Conservation (phyloP, 208 protist species). For the Leishmania turanica region DNA sequence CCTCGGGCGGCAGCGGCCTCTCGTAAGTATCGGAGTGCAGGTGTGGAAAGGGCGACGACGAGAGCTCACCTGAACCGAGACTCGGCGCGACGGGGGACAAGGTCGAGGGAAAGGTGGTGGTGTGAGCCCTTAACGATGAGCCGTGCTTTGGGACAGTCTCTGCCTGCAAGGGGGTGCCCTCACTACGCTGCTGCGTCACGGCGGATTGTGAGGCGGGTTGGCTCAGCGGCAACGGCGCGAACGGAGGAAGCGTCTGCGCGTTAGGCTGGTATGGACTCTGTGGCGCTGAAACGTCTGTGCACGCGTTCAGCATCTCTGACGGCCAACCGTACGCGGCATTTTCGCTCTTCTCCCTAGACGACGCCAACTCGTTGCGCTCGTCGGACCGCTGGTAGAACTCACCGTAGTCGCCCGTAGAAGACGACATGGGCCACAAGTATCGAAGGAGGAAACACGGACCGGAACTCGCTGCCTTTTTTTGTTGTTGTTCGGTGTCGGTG, state of each 20-base stretch:
- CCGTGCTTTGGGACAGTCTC: slow-evolving; percentile 7
- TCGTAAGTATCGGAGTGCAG: slow-evolving; percentile 37
- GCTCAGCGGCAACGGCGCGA: neutral
- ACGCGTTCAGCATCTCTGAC: neutral
- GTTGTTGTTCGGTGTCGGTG: neutral
- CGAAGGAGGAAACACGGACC: neutral
- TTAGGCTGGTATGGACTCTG: neutral
- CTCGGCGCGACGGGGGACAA: slow-evolving; percentile 9
- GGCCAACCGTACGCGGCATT: slow-evolving; percentile 9
- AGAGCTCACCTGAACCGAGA: slow-evolving; percentile 4
- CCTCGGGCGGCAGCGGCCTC: slow-evolving; percentile 36
- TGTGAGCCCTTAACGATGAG: slow-evolving; percentile 1
- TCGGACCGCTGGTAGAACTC: neutral
- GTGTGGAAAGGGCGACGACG: slow-evolving; percentile 1
- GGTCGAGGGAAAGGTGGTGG: no score
- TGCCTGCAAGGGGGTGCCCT: no score
- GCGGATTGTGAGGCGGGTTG: neutral
- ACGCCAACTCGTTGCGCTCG: slow-evolving; percentile 6
- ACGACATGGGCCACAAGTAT: slow-evolving; percentile 17
- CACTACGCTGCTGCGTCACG: neutral
- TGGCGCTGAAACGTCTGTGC: neutral
- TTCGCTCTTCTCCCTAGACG: slow-evolving; percentile 7
- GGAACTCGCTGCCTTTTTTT: neutral
- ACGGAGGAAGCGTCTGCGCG: neutral
- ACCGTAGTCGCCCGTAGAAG: slow-evolving; percentile 5